Base-by-base conservation (phyloP, 192 early-diverging fungal genomes). In the Mortierella hygrophila region DNA sequence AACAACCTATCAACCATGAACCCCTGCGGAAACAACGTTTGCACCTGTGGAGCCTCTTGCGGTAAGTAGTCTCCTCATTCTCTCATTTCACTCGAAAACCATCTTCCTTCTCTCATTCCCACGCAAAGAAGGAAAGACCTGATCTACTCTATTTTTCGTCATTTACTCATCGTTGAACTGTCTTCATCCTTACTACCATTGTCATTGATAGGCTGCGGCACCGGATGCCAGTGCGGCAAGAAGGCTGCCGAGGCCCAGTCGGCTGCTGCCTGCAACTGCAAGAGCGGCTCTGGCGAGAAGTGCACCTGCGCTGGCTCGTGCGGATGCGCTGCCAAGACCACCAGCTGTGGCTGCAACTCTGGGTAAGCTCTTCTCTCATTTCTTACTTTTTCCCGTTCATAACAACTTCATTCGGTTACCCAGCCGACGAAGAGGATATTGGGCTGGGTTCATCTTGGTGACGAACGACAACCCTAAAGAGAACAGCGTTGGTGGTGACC, bases 1-100 rank as follows among this genome's bases (percentile, higher is more conserved):
- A 68, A 47, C 13, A 42, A 20, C 35, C 21, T 75, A 54, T 15
- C 74, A 52, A 79, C n/a, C 55, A 85, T 80, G 83, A 80, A 85
- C 83, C 83, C 83, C 78, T 85, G 83, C 75, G 83, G 83, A 80
- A 85, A 85, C 78, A 65, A 70, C 75, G 74, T 74, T 85, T 85
- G 83, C 83, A 80, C 83, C 75, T 85, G 83, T 63, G 83, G 83
- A 42, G 40, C 83, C 75, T 63, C 68, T 35, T 85, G 83, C 74
- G 78, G 83, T 85, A 77, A 68, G 83, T 79, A 7, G 13, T 6
- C 38, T 42, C 37, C 29, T 57, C 37, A 40, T 20, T 20, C n/a
- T 46, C 26, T 72, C 70, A 21, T 41, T 16, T 32, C 16, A 21
- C 29, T 46, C 46, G 3, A 29, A 47, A 47, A 23, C 13, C 4